Conservation (phyloP, 495 filamentous ascomycete species). For the Podospora comata region DNA sequence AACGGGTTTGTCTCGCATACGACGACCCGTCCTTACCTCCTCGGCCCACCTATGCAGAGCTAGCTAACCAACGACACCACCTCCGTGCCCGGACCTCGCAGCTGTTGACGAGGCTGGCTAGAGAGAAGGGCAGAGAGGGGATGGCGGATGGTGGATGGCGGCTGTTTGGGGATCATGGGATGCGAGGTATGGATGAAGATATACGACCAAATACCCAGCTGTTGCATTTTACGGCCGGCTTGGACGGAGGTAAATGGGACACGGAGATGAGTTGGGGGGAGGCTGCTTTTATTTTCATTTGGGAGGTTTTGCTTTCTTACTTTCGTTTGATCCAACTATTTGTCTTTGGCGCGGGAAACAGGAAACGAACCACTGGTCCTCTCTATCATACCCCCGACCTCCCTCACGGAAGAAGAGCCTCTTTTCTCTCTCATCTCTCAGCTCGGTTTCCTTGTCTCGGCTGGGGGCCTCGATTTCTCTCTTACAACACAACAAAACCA, state of each 20-base stretch:
- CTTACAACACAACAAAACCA: neutral
- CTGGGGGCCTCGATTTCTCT: neutral
- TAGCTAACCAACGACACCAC: neutral
- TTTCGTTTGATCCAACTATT: constrained; percentile 4
- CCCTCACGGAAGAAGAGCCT: neutral
- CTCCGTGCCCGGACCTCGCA: neutral
- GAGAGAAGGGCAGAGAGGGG: neutral
- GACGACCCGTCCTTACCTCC: neutral
- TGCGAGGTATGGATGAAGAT: constrained; percentile 4
- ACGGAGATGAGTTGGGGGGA: neutral
- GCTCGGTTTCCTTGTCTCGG: neutral
- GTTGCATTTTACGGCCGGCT: constrained; percentile 12
- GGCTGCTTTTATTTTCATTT: neutral
- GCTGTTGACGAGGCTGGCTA: neutral
- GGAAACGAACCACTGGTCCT: constrained; percentile 3
- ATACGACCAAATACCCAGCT: constrained; percentile 9
- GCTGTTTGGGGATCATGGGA: neutral
- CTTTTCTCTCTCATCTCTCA: neutral
- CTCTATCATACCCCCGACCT: constrained; percentile 10
- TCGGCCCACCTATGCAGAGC: neutral
- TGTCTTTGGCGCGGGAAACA: neutral
- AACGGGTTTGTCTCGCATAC: neutral
- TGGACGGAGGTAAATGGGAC: neutral
- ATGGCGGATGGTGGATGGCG: neutral
- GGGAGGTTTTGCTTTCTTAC: constrained; percentile 7